phyloP scores from a whole-genome alignment of 352 stramenopile species.

The Pythium sp. region DNA sequence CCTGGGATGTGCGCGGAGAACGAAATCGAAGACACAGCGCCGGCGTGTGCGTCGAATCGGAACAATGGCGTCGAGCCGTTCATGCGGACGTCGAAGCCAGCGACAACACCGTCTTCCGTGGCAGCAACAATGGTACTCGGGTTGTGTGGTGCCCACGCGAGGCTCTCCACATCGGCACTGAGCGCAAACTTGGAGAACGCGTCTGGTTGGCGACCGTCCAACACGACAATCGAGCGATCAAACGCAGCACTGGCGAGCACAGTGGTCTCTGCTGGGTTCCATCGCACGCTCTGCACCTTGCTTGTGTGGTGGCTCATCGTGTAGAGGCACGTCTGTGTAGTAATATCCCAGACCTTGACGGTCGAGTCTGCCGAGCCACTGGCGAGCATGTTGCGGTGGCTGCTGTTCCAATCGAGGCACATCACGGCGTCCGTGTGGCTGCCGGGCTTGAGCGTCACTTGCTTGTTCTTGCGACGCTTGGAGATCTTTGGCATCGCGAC shows the following conservation, averaged over 20 bases:
- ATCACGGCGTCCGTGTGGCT: constrained; percentile 99
- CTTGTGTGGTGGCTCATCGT: constrained; percentile 98
- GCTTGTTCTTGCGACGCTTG: constrained; percentile 69
- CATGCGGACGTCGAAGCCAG: constrained; percentile 94
- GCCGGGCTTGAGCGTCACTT: constrained; percentile 81
- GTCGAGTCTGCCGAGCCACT: constrained; percentile 97
- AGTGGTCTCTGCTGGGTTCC: constrained; percentile 95
- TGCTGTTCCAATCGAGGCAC: constrained; percentile 97
- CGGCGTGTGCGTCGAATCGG: constrained; percentile 90
- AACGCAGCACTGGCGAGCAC: constrained; percentile 95
- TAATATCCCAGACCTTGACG: constrained; percentile 97
- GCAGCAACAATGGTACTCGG: constrained; percentile 92
- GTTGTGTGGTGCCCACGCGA: constrained; percentile 93
- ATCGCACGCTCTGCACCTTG: constrained; percentile 97
- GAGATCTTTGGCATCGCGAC: constrained; percentile 76
- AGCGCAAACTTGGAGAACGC: constrained; percentile 83
- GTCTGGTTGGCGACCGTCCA: constrained; percentile 89
- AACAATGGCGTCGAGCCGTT: constrained; percentile 92
- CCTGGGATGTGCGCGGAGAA: constrained; percentile 88
- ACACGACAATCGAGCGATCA: constrained; percentile 92
- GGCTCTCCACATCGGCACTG: constrained; percentile 85
- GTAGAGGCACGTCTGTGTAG: constrained; percentile 89
- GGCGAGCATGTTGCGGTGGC: constrained; percentile 96
- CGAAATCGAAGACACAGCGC: constrained; percentile 80
- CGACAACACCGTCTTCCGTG: constrained; percentile 93